Percentiles rank a stretch among this genome's conserved stretches.
These are phyloP conservation scores for Akanthomyces dipterigenus DNA, from an alignment of 2,329 filamentous ascomycete species.

Conservation along the genomic window DNA sequence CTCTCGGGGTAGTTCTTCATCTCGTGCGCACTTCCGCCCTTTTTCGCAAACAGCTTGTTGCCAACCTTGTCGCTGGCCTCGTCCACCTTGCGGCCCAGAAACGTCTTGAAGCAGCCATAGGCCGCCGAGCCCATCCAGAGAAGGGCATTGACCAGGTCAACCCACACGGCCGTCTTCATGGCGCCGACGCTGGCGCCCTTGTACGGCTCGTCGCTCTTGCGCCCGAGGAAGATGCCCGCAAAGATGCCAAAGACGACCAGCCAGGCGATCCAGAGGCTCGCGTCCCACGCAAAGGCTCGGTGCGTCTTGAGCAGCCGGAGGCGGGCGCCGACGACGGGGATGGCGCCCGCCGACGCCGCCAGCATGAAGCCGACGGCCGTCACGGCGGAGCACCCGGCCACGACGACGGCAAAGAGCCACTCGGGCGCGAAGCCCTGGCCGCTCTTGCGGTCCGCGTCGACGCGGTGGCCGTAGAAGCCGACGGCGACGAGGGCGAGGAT, in stretches of 20 bases:
- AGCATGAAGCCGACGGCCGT: conserved; percentile 41
- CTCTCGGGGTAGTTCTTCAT: conserved; percentile 22
- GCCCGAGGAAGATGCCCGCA: conserved; percentile 60
- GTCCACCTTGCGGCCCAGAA: conserved; percentile 35
- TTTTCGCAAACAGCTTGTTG: conserved; percentile 32
- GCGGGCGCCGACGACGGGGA: conserved; percentile 26
- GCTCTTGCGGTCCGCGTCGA: conserved; percentile 36
- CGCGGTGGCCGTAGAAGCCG: conserved; percentile 60
- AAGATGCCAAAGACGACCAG: conserved; percentile 66
- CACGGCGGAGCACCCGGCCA: conserved; percentile 47
- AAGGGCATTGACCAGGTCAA: conserved; percentile 60
- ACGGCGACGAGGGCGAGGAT: conserved; percentile 61
- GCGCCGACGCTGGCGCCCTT: conserved; percentile 33
- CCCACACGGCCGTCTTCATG: conserved; percentile 69
- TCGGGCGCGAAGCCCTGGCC: conserved; percentile 40
- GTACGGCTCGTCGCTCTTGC: conserved; percentile 45
- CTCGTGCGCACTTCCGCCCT: conserved; percentile 14
- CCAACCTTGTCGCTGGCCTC: conserved; percentile 30
- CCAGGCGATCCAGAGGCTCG: conserved; percentile 45
- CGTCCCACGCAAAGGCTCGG: conserved; percentile 39
- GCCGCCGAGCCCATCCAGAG: conserved; percentile 52
- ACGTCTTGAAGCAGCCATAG: conserved; percentile 36
- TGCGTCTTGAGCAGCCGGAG: conserved; percentile 33
- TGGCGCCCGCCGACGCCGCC: conserved; percentile 28
- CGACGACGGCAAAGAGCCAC: conserved; percentile 59